phyloP scores from a whole-genome alignment of 2,329 filamentous ascomycete genomes.

The Calonectria fujianensis region DNA sequence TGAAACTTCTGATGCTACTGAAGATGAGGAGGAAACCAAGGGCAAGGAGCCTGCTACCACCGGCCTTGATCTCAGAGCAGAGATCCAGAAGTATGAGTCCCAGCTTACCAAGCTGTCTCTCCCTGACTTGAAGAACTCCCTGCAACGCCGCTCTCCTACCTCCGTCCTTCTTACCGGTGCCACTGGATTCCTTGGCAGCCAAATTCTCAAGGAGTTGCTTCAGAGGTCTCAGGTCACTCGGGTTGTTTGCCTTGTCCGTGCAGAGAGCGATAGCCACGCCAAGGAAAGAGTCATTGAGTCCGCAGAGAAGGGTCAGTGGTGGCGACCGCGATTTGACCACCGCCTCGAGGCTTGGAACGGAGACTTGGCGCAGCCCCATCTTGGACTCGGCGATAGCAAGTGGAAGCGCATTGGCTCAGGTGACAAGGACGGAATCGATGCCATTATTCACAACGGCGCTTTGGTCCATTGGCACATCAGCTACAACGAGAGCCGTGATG shows the following conservation, averaged over 20 bases:
- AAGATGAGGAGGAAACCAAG: constrained; percentile 1
- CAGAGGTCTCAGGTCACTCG: constrained; percentile 10
- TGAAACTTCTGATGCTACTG: not conserved
- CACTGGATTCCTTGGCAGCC: constrained; percentile 17
- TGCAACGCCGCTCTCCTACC: constrained; percentile 11
- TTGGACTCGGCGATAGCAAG: constrained; percentile 1
- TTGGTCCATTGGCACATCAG: constrained; percentile 18
- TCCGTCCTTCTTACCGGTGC: constrained; percentile 9
- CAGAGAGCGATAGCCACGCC: constrained; percentile 24
- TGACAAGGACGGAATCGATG: constrained; percentile 16
- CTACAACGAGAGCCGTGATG: constrained; percentile 30
- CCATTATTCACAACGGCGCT: constrained; percentile 12
- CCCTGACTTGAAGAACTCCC: constrained; percentile 8
- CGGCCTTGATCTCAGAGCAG: not conserved
- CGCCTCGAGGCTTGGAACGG: constrained; percentile 37
- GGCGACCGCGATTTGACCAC: constrained; percentile 27
- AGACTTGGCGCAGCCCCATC: constrained; percentile 23
- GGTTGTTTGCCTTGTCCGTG: constrained; percentile 26
- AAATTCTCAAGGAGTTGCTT: constrained; percentile 14
- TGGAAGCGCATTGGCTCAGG: constrained; percentile 17
- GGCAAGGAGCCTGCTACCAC: not conserved
- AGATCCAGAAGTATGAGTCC: constrained; percentile 7
- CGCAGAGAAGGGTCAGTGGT: constrained; percentile 34
- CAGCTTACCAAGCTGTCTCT: constrained; percentile 10
- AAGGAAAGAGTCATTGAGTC: constrained; percentile 30